A percentile compares a stretch with the other conserved stretches of the same genome.
phyloP scores from a whole-genome alignment of 2,329 filamentous ascomycete genomes.

The Thielaviopsis ethacetica region DNA sequence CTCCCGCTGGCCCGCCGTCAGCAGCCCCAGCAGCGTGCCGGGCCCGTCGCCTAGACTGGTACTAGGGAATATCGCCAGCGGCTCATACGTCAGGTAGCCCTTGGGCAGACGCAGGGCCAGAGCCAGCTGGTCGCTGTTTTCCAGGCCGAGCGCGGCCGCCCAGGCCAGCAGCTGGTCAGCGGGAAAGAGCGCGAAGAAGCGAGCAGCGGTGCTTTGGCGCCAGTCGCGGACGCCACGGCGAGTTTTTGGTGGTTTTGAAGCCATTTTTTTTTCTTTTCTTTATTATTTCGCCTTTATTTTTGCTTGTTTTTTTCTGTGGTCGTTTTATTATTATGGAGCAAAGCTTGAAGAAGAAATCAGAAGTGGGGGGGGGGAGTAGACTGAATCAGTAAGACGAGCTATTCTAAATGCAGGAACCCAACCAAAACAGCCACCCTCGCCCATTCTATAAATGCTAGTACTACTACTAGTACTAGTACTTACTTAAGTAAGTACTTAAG shows the following conservation, averaged over 20 bases:
- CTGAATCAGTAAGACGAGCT: too few species aligned
- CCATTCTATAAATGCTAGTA: too few species aligned
- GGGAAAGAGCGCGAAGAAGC: slow-evolving; percentile 3
- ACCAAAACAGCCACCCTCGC: too few species aligned
- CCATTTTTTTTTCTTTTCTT: not conserved
- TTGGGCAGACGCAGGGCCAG: slow-evolving; percentile 4
- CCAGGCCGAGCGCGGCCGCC: not conserved
- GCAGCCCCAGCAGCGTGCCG: slow-evolving; percentile 25
- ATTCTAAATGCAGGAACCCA: too few species aligned
- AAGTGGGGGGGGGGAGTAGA: too few species aligned
- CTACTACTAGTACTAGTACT: too few species aligned
- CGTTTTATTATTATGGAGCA: too few species aligned
- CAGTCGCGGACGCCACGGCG: slow-evolving; percentile 7
- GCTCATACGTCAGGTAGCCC: slow-evolving; percentile 43
- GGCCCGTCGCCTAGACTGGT: slow-evolving; percentile 33
- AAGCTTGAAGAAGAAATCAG: too few species aligned
- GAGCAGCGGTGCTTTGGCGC: slow-evolving; percentile 1
- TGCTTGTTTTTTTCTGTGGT: too few species aligned
- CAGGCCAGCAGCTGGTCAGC: not conserved
- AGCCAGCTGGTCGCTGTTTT: not conserved
- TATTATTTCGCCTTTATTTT: too few species aligned
- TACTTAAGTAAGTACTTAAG: too few species aligned
- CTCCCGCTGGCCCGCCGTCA: slow-evolving; percentile 15
- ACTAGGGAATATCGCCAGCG: slow-evolving; percentile 42
- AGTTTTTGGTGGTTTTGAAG: not conserved